A percentile compares a stretch with the other conserved stretches of the same genome.
Conservation (phyloP, 768 basidiomycete genomes). For the Mycena latifolia region DNA sequence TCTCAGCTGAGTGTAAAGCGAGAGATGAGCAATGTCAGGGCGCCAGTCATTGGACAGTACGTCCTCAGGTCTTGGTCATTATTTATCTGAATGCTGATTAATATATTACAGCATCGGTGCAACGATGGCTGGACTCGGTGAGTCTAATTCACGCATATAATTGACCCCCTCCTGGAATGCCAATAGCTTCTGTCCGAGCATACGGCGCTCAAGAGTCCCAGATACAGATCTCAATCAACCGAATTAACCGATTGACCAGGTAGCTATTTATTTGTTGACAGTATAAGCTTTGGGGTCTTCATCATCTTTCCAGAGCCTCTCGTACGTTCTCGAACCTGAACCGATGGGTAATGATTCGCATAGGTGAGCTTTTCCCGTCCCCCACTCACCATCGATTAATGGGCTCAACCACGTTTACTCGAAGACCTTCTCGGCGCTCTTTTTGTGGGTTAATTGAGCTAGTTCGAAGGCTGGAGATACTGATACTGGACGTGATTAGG, state of each 20-base stretch:
- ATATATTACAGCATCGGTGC: slow-evolving; percentile 60
- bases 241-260: slow-evolving; percentile 54
- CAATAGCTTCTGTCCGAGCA: slow-evolving; percentile 54
- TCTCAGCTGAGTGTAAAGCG: slow-evolving; percentile 63
- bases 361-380: no score
- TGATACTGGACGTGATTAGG: slow-evolving; percentile 4
- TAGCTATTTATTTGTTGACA: slow-evolving; percentile 1
- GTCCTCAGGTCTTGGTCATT: slow-evolving; percentile 43
- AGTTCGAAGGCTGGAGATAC: background rate
- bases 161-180: background rate
- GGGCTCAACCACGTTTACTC: no score
- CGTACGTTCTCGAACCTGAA: slow-evolving; percentile 53
- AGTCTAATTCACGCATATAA: slow-evolving; percentile 19
- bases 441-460: slow-evolving; percentile 48
- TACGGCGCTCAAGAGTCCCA: slow-evolving; percentile 59
- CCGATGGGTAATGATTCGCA: slow-evolving; percentile 52
- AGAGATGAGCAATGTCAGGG: slow-evolving; percentile 58
- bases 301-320: slow-evolving; percentile 37
- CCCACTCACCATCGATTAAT: no score
- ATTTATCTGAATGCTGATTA: slow-evolving; percentile 11
- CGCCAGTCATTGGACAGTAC: slow-evolving; percentile 53
- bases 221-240: slow-evolving; percentile 45
- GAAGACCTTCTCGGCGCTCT: slow-evolving; percentile 54
- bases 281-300: no score
- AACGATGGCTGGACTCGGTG: slow-evolving; percentile 69